These are phyloP conservation scores for Henningerozyma blattae DNA, from an alignment of 805 yeast genomes.

Conservation along the genomic window DNA sequence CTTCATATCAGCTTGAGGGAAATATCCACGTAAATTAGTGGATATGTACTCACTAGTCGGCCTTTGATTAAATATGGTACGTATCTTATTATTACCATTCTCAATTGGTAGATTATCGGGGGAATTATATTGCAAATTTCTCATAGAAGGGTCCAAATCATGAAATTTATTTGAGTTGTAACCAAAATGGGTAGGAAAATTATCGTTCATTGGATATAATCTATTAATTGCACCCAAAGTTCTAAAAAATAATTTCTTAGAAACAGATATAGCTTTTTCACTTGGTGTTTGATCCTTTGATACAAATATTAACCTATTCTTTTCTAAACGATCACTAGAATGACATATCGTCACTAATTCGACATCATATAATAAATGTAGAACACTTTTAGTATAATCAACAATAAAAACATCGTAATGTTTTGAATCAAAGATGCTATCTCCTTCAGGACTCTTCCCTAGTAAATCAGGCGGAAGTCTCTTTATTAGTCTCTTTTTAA, in stretches of 20 bases:
- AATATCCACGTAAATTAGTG: conserved; percentile 77
- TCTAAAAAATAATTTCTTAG: conserved; percentile 32
- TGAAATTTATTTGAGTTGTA: neutral
- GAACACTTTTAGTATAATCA: conserved; percentile 28
- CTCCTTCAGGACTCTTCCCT: conserved; percentile 7
- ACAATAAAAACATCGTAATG: conserved; percentile 53
- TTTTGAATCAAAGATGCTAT: conserved; percentile 13
- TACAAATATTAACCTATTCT: conserved; percentile 57
- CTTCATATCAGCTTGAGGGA: conserved; percentile 68
- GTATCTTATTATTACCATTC: conserved; percentile 19
- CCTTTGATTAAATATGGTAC: conserved; percentile 64
- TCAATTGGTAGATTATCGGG: conserved; percentile 9
- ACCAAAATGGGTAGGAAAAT: neutral
- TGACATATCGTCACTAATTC: conserved; percentile 77
- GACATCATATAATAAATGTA: conserved; percentile 52
- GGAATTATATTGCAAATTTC: neutral
- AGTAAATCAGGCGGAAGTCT: conserved; percentile 28
- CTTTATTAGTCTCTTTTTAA: conserved; percentile 56
- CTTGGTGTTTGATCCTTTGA: conserved; percentile 54
- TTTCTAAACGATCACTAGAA: conserved; percentile 58
- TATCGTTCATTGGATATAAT: conserved; percentile 4
- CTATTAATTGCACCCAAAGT: conserved; percentile 13
- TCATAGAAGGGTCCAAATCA: too few relatives aligned
- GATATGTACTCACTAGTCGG: conserved; percentile 92
- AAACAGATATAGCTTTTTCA: conserved; percentile 42